Base-by-base conservation (phyloP, 805 yeast genomes). In the Sugiyamaella boreocaroliniensis region DNA sequence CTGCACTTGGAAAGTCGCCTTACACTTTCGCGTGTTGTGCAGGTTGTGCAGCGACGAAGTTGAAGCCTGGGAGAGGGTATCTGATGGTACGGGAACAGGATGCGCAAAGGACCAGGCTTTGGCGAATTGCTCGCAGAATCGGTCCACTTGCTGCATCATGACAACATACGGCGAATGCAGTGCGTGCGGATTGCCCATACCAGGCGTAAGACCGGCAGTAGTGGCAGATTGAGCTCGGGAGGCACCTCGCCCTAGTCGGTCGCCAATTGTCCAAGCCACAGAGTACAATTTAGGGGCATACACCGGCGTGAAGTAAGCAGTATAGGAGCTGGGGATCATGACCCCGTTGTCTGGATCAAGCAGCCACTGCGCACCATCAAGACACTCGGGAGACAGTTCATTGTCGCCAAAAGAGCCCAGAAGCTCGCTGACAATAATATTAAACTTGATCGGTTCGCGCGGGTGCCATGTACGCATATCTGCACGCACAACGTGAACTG, bases 401-500 rank as follows among this genome's bases (percentile, higher is more conserved):
- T 90, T 92, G 66, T 95, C 92, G 3, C 96, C 97, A 70, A 92
- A 86, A 14, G 96, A 86, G 5, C 97, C 97, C 26, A 90, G 67
- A 7, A 92, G 70, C 65, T 90, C 97, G 44, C 95, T 85, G 1
- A 92, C 75, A 8, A 89, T 76, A 43, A 90, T 61, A 62, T 86
- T 77, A 52, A 76, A 74, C 15, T 71, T 70, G 11, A 64, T 55
- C 6, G 57, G 58, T 4, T 41, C 22, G 12, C 43, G 37, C 7
- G 48, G 48, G 8, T 61, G 50, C 82, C 83, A 79, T 2, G 61
- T 55, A 15, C 93, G 69, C 67, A 82, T 78, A 66, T 90, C 96
- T 2, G 70, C 72, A 43, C 74, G 68, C 2, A 84, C 64, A 1
- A 89, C 65, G 8, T 72, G 64, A 0, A 86, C 85, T 5, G 61